phyloP scores from a whole-genome alignment of 345 rosid species.

The Arabidopsis thaliana region TAIR10.1 NC_003074.8:8997001-8997500 shows the following conservation, averaged over 20 bases:
- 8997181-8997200: not conserved
- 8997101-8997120: constrained; percentile 51
- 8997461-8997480: constrained; percentile 8
- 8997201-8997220: not conserved
- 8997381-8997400: constrained; percentile 34
- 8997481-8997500: constrained; percentile 35
- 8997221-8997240: constrained; percentile 21
- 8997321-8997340: constrained; percentile 4
- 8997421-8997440: constrained; percentile 42
- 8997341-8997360: constrained; percentile 29
- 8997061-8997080: constrained; percentile 41
- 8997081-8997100: constrained; percentile 36
- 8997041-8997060: constrained; percentile 49
- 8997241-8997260: constrained; percentile 46
- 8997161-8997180: constrained; percentile 38
- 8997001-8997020: constrained; percentile 39
- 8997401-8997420: constrained; percentile 44
- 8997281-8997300: constrained; percentile 19
- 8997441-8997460: constrained; percentile 22
- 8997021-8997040: constrained; percentile 44
- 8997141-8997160: constrained; percentile 50
- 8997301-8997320: constrained; percentile 29
- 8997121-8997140: constrained; percentile 32
- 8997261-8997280: constrained; percentile 29
- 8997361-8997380: constrained; percentile 17